phyloP scores from a whole-genome alignment of 73 alveolate species.

The Paramecium biaurelia region DNA sequence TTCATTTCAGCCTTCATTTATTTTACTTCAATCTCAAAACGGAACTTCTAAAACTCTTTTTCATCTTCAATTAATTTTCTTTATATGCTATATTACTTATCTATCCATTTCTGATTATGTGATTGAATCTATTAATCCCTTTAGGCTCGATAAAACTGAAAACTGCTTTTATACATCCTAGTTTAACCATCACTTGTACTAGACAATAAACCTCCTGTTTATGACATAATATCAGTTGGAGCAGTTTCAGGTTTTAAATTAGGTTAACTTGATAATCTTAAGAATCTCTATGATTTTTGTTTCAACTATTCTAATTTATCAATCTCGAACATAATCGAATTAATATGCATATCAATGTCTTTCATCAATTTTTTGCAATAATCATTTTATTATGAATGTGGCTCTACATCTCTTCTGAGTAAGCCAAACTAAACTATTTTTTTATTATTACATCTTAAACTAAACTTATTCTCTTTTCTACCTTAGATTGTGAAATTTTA shows the following conservation, averaged over 20 bases:
- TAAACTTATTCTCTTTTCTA: background rate
- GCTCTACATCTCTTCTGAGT: background rate
- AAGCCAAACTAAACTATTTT: background rate
- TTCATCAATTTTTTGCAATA: background rate
- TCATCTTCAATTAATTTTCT: constrained; percentile 7
- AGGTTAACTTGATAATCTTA: constrained; percentile 15
- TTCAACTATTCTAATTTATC: constrained; percentile 29
- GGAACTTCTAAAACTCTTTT: background rate
- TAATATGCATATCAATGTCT: constrained; percentile 47
- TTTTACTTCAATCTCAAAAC: constrained; percentile 25
- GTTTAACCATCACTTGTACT: constrained; percentile 16
- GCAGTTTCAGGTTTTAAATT: constrained; percentile 21
- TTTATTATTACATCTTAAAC: constrained; percentile 44
- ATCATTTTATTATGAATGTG: background rate
- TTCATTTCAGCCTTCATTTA: background rate
- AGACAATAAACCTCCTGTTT: background rate
- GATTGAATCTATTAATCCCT: constrained; percentile 31
- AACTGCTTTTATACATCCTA: background rate
- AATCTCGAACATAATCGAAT: constrained; percentile 29
- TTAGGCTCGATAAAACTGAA: constrained; percentile 19
- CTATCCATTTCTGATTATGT: constrained; percentile 21
- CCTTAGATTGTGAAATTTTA: constrained; percentile 18
- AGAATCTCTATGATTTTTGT: background rate
- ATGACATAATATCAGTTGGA: constrained; percentile 21
- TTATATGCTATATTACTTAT: background rate